Conservation (phyloP, 2,329 filamentous ascomycete species). For the Zalaria sp. region DNA sequence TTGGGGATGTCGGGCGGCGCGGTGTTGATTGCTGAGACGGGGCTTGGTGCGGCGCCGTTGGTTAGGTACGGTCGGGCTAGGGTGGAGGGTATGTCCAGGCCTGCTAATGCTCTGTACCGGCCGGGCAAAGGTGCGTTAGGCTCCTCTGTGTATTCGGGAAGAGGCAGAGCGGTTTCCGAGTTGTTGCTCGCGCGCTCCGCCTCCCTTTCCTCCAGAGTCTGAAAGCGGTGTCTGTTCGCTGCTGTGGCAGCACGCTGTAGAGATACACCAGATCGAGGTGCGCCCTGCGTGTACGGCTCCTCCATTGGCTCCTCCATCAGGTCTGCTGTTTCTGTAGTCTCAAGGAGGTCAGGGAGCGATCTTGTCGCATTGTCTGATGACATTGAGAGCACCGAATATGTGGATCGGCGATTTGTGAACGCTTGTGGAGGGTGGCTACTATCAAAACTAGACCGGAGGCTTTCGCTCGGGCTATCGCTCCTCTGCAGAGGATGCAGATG, state of each 20-base stretch:
- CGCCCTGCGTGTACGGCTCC: conserved; percentile 19
- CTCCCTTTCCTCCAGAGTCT: conserved; percentile 39
- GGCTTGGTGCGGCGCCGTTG: conserved; percentile 1
- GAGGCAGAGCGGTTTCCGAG: conserved; percentile 69
- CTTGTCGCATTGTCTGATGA: conserved; percentile 7
- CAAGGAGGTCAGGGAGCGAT: conserved; percentile 18
- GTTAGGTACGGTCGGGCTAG: conserved; percentile 1
- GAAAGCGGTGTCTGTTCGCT: conserved; percentile 55
- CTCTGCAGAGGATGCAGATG: not conserved
- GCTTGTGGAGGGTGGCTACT: conserved; percentile 1
- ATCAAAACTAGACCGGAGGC: no score
- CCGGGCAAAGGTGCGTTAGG: conserved; percentile 23
- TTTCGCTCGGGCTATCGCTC: not conserved
- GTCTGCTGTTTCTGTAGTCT: conserved; percentile 10
- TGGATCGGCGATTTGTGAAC: conserved; percentile 2
- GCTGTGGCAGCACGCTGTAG: conserved; percentile 39
- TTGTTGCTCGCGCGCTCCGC: conserved; percentile 30
- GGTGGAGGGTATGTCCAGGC: conserved; percentile 14
- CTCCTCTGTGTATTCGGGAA: conserved; percentile 62
- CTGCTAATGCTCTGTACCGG: conserved; percentile 20
- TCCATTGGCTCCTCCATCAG: conserved; percentile 13
- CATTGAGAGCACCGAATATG: conserved; percentile 4
- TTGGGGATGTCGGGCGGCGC: conserved; percentile 3
- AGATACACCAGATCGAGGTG: conserved; percentile 17
- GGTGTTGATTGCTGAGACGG: conserved; percentile 2